Evolutionary conservation across 2,329 filamentous ascomycete species (phyloP), one percentile per base, ranked within the genome.

Genomic region (Ramularia endophylla): DNA sequence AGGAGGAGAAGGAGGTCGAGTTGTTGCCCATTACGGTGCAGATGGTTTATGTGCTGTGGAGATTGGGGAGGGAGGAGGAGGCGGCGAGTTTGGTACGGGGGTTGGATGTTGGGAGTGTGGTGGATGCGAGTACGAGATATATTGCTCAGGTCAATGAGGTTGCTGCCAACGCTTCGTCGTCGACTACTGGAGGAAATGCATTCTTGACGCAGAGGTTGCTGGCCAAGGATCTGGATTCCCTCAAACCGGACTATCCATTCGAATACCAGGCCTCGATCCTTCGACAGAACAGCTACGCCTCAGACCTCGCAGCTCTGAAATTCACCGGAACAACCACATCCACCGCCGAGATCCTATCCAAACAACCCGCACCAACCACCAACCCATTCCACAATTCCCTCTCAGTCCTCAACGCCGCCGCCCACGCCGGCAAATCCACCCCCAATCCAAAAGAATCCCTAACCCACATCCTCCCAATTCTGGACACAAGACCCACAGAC

Each of bases 401-500:
- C 3, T 78, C 79, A 2, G 77, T 80, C 5, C 70, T 83, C 47
- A 81, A 85, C 54, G 87, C 87, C 9, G 87, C 88, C 27, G 87
- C 87, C 9, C 76, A 82, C 53, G 77, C 82, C 6, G 73, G 80
- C 34, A 76, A 78, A 27, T 65, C 73, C 50, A 73, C 73, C 8
- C 82, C 80, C 32, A n/a, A n/a, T n/a, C 6, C 6, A 25, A 83
- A 83, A 54, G 73, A 78, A 33, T 80, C 82, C 4, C 66, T 94
- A 25, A 85, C 82, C 58, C 71, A 77, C 27, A 77, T 94, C 18
- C 65, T 86, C 3, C 76, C 78, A 1, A 63, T 89, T 9, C 68
- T 90, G 5, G 81, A 87, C 54, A 82, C 80, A 57, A 74, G 86
- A 20, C 86, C 88, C 0, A 78, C 78, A 45, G 87, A 95, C 58